Evolutionary conservation across 768 basidiomycete species (phyloP).

Genomic region (Sistotremastrum suecicum): DNA sequence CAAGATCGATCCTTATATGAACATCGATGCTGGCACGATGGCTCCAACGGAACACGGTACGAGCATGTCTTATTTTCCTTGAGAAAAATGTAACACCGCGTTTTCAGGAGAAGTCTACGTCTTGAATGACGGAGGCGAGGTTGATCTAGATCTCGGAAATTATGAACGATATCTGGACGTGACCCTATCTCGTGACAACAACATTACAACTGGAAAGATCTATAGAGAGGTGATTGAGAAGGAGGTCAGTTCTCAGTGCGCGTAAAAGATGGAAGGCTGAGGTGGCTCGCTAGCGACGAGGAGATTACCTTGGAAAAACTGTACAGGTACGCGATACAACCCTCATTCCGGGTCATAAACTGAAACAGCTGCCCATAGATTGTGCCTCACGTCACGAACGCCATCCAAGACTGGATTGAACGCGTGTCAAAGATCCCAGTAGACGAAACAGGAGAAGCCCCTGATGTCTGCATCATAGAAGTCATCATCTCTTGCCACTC

Average conservation of each 20-base stretch:
- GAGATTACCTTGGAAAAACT: conserved; percentile 90
- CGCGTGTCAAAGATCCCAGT: conserved; percentile 89
- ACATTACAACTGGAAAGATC: conserved; percentile 97
- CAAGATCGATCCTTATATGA: conserved; percentile 99
- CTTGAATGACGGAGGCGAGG: conserved; percentile 95
- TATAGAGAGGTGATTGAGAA: conserved; percentile 94
- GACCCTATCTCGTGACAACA: conserved; percentile 87
- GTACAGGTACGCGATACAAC: conserved; percentile 52
- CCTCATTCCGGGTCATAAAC: background rate
- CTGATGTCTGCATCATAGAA: conserved; percentile 97
- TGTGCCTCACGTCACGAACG: conserved; percentile 92
- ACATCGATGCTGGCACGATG: conserved; percentile 99
- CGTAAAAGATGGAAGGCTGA: conserved; percentile 1
- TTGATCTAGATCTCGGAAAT: conserved; percentile 94
- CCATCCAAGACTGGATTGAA: conserved; percentile 98
- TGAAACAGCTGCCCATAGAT: conserved; percentile 32
- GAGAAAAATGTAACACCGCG: conserved; percentile 5
- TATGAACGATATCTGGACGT: conserved; percentile 97
- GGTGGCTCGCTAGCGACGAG: conserved; percentile 38
- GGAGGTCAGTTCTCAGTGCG: conserved; percentile 45
- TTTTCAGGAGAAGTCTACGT: conserved; percentile 87
- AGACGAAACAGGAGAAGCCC: conserved; percentile 83
- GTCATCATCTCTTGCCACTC: conserved; percentile 25
- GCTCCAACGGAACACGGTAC: conserved; percentile 94
- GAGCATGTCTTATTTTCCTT: conserved; percentile 11